Evolutionary conservation across 257 asterid genomes (phyloP), one percentile per base, ranked within the genome.

Genomic region (Jasminum sambac): DNA sequence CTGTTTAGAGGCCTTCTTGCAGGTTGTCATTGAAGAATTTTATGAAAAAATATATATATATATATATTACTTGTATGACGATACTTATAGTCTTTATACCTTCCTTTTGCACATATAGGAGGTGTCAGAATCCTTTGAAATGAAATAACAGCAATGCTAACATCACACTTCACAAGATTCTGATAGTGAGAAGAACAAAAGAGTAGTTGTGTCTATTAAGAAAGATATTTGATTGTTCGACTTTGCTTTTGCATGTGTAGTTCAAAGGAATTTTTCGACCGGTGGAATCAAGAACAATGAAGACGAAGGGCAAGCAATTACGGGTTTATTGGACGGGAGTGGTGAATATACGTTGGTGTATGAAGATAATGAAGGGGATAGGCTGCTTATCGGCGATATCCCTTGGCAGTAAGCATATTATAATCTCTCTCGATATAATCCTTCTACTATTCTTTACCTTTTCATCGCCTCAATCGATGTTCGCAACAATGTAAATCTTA

Each of bases 301-400:
- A 14, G 78, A 68, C 8, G 88, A 80, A 37, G 84, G 81, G 79
- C 82, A 74, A 63, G 74, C 42, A 48, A 82, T 87, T 5, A 85
- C 86, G 21, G 89, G 96, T 8, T 76, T 90, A 44, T 79, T 94
- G 85, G 96, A 94, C 16, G 90, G 97, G 44, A 89, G 88, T 71
- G 95, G 97, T 36, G 97, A 89, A 85, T 90, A 87, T 86, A 89
- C 97, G 48, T 96, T 94, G 21, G 96, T 94, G 42, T 94, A 91
- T 81, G 99, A 94, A 78, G 97, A 94, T 85, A 84, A 91, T 72
- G 99, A 94, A 85, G 99, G 99, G 64, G 99, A 94, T 80, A 91
- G 91, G 78, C 88, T 91, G 96, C 99, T 94, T 72, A 97, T 91
- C 69, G 97, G 97, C 43, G 97, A 94, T 86, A 96, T 90, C 72